A percentile compares a stretch with the other conserved stretches of the same genome.
Conservation (phyloP, 768 basidiomycete species). For the Myochromella boudieri region DNA sequence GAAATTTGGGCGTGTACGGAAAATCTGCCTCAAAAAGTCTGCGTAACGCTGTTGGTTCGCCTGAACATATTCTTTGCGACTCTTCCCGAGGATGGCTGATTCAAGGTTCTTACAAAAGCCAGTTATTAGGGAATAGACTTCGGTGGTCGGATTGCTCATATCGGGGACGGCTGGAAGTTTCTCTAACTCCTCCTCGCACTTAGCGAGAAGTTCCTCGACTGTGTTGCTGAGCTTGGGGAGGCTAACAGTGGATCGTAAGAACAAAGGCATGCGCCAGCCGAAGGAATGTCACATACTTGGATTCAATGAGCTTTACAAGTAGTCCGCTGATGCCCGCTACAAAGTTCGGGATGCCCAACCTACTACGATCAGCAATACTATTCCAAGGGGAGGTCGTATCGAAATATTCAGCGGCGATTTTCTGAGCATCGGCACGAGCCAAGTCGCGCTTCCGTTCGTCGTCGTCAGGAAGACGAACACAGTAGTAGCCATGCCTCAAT, state of each 20-base stretch:
- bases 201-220: slow-evolving; percentile 38
- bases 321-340: slow-evolving; percentile 51
- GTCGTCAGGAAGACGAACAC: slow-evolving; percentile 66
- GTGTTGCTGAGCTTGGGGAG: slow-evolving; percentile 43
- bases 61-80: slow-evolving; percentile 36
- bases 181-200: slow-evolving; percentile 31
- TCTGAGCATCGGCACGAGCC: slow-evolving; percentile 35
- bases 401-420: slow-evolving; percentile 45
- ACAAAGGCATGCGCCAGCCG: too few species aligned
- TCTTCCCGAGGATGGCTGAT: slow-evolving; percentile 28
- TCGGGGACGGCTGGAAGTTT: slow-evolving; percentile 39
- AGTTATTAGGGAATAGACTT: slow-evolving; percentile 43
- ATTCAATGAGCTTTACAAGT: slow-evolving; percentile 51
- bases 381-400: slow-evolving; percentile 51
- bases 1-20: slow-evolving; percentile 42
- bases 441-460: slow-evolving; percentile 41
- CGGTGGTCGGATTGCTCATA: slow-evolving; percentile 40
- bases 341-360: slow-evolving; percentile 58
- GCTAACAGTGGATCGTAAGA: slow-evolving; percentile 27
- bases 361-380: slow-evolving; percentile 36
- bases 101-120: slow-evolving; percentile 43
- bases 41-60: slow-evolving; percentile 30
- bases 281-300: slow-evolving; percentile 39
- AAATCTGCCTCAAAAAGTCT: slow-evolving; percentile 32
- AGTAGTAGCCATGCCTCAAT: slow-evolving; percentile 62